Base-by-base conservation (phyloP, 1,284 basidiomycete species). In the Dichomitus squalens region DNA sequence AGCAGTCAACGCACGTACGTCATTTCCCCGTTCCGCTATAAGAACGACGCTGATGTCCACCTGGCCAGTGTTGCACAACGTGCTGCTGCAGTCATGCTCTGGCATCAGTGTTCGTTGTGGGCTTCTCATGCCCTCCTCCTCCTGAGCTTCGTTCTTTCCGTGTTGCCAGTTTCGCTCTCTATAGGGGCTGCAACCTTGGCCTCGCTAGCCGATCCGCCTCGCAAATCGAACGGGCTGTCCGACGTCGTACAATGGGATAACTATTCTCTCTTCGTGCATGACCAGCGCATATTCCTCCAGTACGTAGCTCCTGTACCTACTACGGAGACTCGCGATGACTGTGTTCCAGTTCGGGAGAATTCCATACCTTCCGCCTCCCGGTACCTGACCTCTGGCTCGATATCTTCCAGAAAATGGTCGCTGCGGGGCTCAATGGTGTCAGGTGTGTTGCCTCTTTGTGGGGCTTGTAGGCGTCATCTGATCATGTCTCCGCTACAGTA, bases 281-380 rank as follows among this genome's bases (percentile, higher is more conserved):
- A 68, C 43, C 71, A 71, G 49, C 63, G 71, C 9, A 65, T 73
- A 46, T 84, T 85, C 55, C 64, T 84, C 4, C 73, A 84, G 82
- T 85, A 67, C 57, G 81, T 73, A 7, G 4, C 8, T 34, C 16
- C 5, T 21, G 4, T 31, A n/a, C 21, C 4, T 31, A 29, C 23
- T 34, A 39, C 33, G 29, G 18, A 34, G n/a, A 31, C 7, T 3
- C 27, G 2, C n/a, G 11, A 20, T 35, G 9, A 33, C 7, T 16
- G 7, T 33, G 16, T 5, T 33, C 8, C 49, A 82, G 80, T 57
- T 80, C 80, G 1, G 90, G 90, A 40, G 92, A 94, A 70, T 92
- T 94, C 68, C 92, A 94, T 66, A 85, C 92, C 0, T 95, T 88
- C 75, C 82, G 92, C 20, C 75, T 93, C 2, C 92, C 92, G 1